Conservation (phyloP, 228 moss, liverwort and hornwort species). For the Sphagnum fallax region DNA sequence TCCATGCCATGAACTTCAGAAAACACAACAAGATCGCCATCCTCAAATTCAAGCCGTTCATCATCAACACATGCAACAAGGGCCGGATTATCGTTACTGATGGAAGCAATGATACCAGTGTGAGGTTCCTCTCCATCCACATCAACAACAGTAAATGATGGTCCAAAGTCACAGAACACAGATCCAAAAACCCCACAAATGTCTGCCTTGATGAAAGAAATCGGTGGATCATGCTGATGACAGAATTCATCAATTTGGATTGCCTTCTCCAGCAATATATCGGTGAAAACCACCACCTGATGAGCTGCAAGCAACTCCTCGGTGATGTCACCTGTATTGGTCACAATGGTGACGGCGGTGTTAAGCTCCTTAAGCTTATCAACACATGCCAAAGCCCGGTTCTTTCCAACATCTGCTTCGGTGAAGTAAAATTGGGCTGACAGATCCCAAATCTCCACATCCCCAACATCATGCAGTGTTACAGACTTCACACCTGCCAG, state of each 20-base stretch:
- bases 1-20: constrained; percentile 93
- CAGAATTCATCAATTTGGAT: constrained; percentile 72
- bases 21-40: constrained; percentile 86
- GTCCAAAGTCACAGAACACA: constrained; percentile 92
- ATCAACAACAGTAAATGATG: constrained; percentile 74
- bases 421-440: constrained; percentile 70
- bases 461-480: constrained; percentile 62
- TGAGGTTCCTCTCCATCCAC: constrained; percentile 96
- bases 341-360: constrained; percentile 52
- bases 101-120: constrained; percentile 80
- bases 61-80: constrained; percentile 94
- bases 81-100: constrained; percentile 84
- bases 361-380: constrained; percentile 88
- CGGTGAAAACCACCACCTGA: constrained; percentile 83
- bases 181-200: constrained; percentile 79
- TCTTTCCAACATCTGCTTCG: constrained; percentile 72
- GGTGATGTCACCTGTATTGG: constrained; percentile 50
- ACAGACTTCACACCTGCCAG: constrained; percentile 91
- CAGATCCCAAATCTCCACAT: constrained; percentile 75
- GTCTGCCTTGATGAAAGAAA: constrained; percentile 81
- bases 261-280: constrained; percentile 48
- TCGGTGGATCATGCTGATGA: constrained; percentile 64
- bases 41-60: constrained; percentile 88
- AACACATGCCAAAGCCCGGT: constrained; percentile 63
- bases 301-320: constrained; percentile 54